These are phyloP conservation scores for Zygnema circumcarinatum DNA, from an alignment of 139 green algal genomes.

Conservation along the genomic window DNA sequence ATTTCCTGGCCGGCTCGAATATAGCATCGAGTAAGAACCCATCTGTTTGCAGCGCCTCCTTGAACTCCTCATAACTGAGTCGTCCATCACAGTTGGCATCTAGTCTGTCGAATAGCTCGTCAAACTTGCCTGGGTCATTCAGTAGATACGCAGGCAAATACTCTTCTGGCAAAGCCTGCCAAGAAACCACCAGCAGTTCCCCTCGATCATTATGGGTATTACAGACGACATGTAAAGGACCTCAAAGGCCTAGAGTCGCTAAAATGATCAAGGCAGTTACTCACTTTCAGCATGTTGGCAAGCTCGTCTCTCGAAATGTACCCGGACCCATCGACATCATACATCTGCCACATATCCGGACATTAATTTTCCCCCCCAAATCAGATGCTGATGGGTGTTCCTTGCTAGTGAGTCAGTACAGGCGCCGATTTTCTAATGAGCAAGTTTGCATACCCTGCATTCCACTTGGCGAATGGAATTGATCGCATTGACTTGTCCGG, in stretches of 20 bases:
- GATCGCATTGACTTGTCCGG: too few relatives aligned
- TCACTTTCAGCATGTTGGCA: slow-evolving; percentile 35
- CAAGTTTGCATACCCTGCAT: too few relatives aligned
- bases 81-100: slow-evolving; percentile 46
- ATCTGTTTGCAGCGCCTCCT: slow-evolving; percentile 25
- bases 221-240: neutral
- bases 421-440: too few relatives aligned
- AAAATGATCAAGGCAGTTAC: too few relatives aligned
- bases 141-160: slow-evolving; percentile 31
- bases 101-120: slow-evolving; percentile 52
- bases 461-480: too few relatives aligned
- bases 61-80: slow-evolving; percentile 50
- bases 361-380: too few relatives aligned
- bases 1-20: slow-evolving; percentile 25
- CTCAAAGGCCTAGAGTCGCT: neutral
- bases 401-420: too few relatives aligned
- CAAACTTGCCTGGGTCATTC: slow-evolving; percentile 34
- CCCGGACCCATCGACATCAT: slow-evolving; percentile 42
- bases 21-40: slow-evolving; percentile 40
- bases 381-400: too few relatives aligned
- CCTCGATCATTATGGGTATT: neutral
- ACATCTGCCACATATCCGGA: slow-evolving; percentile 29
- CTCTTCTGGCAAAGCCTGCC: slow-evolving; percentile 42
- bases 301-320: slow-evolving; percentile 49
- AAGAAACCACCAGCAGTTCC: too few relatives aligned